Evolutionary conservation across 1,284 basidiomycete genomes (phyloP).

Genomic region (Cryptococcus sp.): DNA sequence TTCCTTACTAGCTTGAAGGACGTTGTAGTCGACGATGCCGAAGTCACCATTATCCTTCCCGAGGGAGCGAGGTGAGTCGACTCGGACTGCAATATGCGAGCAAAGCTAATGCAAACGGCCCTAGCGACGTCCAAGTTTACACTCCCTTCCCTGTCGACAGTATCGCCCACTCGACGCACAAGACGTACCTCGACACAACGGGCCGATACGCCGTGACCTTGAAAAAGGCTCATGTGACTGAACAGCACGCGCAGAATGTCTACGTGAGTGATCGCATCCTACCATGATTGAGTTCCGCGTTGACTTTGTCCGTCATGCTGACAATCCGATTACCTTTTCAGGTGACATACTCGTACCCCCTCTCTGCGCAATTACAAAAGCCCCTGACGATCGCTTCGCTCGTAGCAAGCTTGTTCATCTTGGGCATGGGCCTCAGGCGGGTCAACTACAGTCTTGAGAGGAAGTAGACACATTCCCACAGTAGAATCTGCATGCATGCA

Average conservation of each 20-base stretch:
- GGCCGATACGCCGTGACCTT: slow-evolving; percentile 80
- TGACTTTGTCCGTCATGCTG: not conserved
- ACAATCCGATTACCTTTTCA: slow-evolving; percentile 44
- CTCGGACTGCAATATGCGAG: not conserved
- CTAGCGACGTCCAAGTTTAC: slow-evolving; percentile 72
- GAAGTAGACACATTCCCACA: slow-evolving; percentile 19
- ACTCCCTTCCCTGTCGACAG: slow-evolving; percentile 74
- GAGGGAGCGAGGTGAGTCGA: slow-evolving; percentile 84
- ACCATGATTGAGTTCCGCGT: slow-evolving; percentile 5
- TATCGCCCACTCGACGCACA: slow-evolving; percentile 65
- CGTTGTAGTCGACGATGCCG: slow-evolving; percentile 77
- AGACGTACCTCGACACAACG: slow-evolving; percentile 89
- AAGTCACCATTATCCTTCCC: slow-evolving; percentile 79
- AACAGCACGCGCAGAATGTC: slow-evolving; percentile 63
- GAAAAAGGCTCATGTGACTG: slow-evolving; percentile 71
- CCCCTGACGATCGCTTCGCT: slow-evolving; percentile 60
- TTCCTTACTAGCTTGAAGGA: slow-evolving; percentile 80
- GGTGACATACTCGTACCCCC: slow-evolving; percentile 81
- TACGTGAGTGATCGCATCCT: slow-evolving; percentile 26
- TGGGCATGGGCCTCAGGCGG: slow-evolving; percentile 47
- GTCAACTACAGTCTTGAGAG: slow-evolving; percentile 48
- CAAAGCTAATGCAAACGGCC: not conserved
- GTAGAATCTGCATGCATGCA: slow-evolving; percentile 3
- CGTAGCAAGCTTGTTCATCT: slow-evolving; percentile 40
- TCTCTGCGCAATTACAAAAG: slow-evolving; percentile 77